phyloP scores from a whole-genome alignment of 148 eudicot species.

The Rhododendron vialii region DNA sequence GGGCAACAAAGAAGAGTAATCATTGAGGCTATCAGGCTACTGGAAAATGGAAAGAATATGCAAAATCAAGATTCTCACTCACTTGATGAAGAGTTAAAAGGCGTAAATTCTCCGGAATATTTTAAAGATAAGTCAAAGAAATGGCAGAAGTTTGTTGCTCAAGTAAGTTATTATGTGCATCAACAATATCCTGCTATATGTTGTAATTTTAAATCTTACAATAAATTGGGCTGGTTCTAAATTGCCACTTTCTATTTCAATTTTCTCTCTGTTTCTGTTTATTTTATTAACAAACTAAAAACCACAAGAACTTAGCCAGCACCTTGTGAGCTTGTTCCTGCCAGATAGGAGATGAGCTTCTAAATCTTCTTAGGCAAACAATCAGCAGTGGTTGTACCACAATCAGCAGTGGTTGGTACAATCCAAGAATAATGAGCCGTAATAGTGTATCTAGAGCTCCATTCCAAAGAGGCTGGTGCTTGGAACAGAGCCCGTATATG shows the following conservation, averaged over 20 bases:
- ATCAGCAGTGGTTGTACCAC: not conserved
- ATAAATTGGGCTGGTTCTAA: not conserved
- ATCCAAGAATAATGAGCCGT: not conserved
- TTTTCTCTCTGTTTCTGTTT: not conserved
- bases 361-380: not conserved
- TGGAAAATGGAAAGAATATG: constrained; percentile 39
- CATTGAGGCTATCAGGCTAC: constrained; percentile 79
- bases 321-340: not conserved
- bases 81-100: constrained; percentile 33
- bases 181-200: not conserved
- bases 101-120: constrained; percentile 34
- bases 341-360: not conserved
- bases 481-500: not conserved
- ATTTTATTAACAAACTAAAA: not conserved
- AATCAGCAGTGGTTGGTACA: not conserved
- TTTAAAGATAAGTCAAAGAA: constrained; percentile 83
- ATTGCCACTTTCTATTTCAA: not conserved
- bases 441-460: not conserved
- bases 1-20: constrained; percentile 94
- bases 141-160: constrained; percentile 87
- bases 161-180: constrained; percentile 42
- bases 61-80: constrained; percentile 28
- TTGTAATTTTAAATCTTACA: not conserved
- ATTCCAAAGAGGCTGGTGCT: not conserved
- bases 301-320: not conserved